A percentile compares a stretch with the other conserved stretches of the same genome.
Conservation (phyloP, 352 stramenopile genomes). For the Phytophthora podocarpi region DNA sequence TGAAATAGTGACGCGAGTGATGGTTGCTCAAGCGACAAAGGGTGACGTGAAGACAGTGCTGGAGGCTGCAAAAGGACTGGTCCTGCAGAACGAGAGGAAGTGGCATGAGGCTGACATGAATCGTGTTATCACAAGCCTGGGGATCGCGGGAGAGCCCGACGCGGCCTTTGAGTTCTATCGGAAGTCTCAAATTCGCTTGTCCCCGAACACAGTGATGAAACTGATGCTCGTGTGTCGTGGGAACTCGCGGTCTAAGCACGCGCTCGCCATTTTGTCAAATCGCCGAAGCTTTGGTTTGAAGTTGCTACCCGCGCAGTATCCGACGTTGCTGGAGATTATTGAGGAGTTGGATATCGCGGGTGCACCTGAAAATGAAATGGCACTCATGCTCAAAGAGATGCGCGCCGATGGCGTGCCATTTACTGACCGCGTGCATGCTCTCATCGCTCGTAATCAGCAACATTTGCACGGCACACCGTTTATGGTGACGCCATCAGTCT, state of each 20-base stretch:
- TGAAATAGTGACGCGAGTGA: conserved; percentile 51
- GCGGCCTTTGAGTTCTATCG: conserved; percentile 70
- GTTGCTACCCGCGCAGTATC: conserved; percentile 47
- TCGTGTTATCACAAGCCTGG: conserved; percentile 57
- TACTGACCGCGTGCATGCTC: conserved; percentile 26
- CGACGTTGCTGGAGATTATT: conserved; percentile 49
- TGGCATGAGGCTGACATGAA: conserved; percentile 59
- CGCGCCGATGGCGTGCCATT: conserved; percentile 27
- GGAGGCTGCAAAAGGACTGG: conserved; percentile 34
- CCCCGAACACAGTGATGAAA: conserved; percentile 46
- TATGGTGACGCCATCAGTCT: conserved; percentile 10
- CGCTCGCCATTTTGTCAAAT: conserved; percentile 55
- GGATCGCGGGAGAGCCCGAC: conserved; percentile 38
- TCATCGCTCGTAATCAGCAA: conserved; percentile 48
- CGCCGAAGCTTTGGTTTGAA: conserved; percentile 56
- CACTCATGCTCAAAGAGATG: conserved; percentile 52
- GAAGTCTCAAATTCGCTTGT: conserved; percentile 49
- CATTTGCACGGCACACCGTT: conserved; percentile 36
- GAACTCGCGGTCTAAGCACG: conserved; percentile 49
- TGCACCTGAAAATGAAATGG: conserved; percentile 38
- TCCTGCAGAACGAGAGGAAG: conserved; percentile 28
- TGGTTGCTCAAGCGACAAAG: conserved; percentile 44
- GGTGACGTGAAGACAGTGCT: conserved; percentile 43
- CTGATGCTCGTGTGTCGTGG: conserved; percentile 50
- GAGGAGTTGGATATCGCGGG: conserved; percentile 39